Conservation (phyloP, 805 yeast species). For the Zygosaccharomyces bailii region DNA sequence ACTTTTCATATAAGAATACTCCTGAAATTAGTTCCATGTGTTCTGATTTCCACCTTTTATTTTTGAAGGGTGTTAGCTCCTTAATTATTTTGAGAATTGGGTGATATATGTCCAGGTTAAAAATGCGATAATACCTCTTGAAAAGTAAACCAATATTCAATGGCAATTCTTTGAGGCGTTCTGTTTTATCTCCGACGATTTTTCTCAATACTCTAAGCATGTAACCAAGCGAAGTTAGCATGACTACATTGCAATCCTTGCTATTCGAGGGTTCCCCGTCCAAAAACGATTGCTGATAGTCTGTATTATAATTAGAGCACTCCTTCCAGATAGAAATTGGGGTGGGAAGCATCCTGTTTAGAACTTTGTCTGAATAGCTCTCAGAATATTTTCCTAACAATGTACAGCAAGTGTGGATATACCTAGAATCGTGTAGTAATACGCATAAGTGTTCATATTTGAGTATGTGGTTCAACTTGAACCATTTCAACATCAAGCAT, state of each 20-base stretch:
- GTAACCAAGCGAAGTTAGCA: constrained; percentile 25
- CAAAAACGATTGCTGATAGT: constrained; percentile 7
- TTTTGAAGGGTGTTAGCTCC: constrained; percentile 82
- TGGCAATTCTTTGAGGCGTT: constrained; percentile 46
- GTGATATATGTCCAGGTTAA: constrained; percentile 57
- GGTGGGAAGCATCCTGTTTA: constrained; percentile 24
- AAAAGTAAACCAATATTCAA: constrained; percentile 33
- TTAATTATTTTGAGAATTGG: constrained; percentile 74
- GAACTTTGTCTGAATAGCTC: constrained; percentile 32
- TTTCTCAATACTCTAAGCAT: constrained; percentile 51
- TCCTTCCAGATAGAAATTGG: constrained; percentile 31
- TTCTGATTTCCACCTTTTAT: constrained; percentile 87
- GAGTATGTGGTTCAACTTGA: constrained; percentile 69
- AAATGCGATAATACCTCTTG: constrained; percentile 47
- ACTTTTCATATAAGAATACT: constrained; percentile 70
- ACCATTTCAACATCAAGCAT: constrained; percentile 63
- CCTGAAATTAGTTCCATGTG: constrained; percentile 93
- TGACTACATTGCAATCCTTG: constrained; percentile 9
- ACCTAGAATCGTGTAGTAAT: constrained; percentile 71
- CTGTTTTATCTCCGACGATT: constrained; percentile 64
- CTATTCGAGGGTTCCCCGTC: neutral
- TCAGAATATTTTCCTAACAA: constrained; percentile 30
- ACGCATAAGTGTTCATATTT: constrained; percentile 74
- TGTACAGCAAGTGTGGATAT: constrained; percentile 29
- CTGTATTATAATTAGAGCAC: constrained; percentile 22